Percentiles rank a stretch among this genome's conserved stretches.
Conservation (phyloP, 176 grass and related monocot species). For the Chloris gayana region DNA sequence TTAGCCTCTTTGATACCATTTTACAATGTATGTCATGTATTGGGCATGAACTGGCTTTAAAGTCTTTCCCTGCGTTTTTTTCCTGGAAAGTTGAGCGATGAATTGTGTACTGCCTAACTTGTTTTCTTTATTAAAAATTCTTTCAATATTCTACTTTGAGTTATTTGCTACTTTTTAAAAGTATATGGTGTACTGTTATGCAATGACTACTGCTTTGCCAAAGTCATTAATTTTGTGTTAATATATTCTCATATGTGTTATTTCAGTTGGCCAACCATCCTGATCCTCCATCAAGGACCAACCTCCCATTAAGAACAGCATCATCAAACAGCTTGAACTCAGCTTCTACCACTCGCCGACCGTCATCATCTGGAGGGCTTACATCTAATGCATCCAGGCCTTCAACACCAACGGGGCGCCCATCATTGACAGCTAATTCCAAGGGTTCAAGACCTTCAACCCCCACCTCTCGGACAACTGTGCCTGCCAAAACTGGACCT, state of each 20-base stretch:
- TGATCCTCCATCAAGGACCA: conserved; percentile 71
- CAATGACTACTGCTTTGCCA: conserved; percentile 4
- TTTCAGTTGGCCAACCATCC: conserved; percentile 74
- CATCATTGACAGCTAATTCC: conserved; percentile 45
- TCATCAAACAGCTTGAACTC: conserved; percentile 75
- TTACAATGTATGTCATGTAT: not conserved
- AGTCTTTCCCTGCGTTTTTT: not conserved
- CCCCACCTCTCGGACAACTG: conserved; percentile 68
- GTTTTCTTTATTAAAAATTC: conserved; percentile 3
- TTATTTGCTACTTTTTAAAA: conserved; percentile 9
- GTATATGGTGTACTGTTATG: not conserved
- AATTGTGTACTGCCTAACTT: conserved; percentile 6
- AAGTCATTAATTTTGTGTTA: conserved; percentile 26
- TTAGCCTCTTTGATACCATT: not conserved
- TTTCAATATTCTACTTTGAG: not conserved
- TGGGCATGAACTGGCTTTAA: conserved; percentile 6
- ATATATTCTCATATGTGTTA: conserved; percentile 38
- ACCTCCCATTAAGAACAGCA: conserved; percentile 58
- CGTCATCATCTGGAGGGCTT: conserved; percentile 77
- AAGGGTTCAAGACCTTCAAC: conserved; percentile 82
- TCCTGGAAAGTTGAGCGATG: not conserved
- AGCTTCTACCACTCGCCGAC: conserved; percentile 54
- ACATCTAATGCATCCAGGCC: conserved; percentile 70
- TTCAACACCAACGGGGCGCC: conserved; percentile 76
- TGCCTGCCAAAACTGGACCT: conserved; percentile 57